Percentiles rank a stretch among this genome's conserved stretches.
Conservation (phyloP, 495 filamentous ascomycete species). For the Coniosporium apollinis region DNA sequence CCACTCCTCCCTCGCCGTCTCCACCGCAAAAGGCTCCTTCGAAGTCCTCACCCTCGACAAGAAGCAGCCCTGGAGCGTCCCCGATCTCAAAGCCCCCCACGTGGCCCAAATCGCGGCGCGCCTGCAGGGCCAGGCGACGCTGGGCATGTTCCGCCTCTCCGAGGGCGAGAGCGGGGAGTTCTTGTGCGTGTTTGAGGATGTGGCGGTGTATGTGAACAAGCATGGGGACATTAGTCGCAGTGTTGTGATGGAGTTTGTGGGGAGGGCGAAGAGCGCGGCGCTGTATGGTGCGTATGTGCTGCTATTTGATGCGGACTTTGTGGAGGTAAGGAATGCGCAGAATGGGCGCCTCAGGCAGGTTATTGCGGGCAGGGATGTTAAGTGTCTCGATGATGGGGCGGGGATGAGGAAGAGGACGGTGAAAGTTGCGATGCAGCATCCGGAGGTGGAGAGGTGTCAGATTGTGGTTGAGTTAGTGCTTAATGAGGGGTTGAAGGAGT, state of each 20-base stretch:
- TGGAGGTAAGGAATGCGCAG: slow-evolving; percentile 92
- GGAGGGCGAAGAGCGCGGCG: slow-evolving; percentile 70
- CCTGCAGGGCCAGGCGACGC: slow-evolving; percentile 61
- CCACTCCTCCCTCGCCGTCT: slow-evolving; percentile 78
- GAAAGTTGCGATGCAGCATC: slow-evolving; percentile 92
- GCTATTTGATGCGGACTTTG: slow-evolving; percentile 68
- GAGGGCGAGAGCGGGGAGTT: slow-evolving; percentile 76
- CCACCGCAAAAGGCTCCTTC: slow-evolving; percentile 81
- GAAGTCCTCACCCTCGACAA: slow-evolving; percentile 94
- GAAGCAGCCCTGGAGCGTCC: slow-evolving; percentile 80
- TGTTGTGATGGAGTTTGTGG: slow-evolving; percentile 95
- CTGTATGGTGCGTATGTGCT: slow-evolving; percentile 39
- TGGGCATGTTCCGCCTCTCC: slow-evolving; percentile 92
- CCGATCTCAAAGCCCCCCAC: slow-evolving; percentile 59
- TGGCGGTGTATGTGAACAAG: slow-evolving; percentile 94
- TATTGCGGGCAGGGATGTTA: slow-evolving; percentile 74
- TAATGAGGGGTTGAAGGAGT: slow-evolving; percentile 86
- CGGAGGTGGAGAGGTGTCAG: slow-evolving; percentile 62
- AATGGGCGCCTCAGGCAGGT: slow-evolving; percentile 89
- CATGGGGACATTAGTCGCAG: slow-evolving; percentile 84
- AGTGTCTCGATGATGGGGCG: slow-evolving; percentile 73
- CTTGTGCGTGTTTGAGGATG: slow-evolving; percentile 83
- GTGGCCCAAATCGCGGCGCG: slow-evolving; percentile 66
- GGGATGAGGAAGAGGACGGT: slow-evolving; percentile 37
- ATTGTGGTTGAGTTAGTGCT: slow-evolving; percentile 83